Evolutionary conservation across 345 rosid species (phyloP).

Genomic region (Eucalyptus grandis): DNA sequence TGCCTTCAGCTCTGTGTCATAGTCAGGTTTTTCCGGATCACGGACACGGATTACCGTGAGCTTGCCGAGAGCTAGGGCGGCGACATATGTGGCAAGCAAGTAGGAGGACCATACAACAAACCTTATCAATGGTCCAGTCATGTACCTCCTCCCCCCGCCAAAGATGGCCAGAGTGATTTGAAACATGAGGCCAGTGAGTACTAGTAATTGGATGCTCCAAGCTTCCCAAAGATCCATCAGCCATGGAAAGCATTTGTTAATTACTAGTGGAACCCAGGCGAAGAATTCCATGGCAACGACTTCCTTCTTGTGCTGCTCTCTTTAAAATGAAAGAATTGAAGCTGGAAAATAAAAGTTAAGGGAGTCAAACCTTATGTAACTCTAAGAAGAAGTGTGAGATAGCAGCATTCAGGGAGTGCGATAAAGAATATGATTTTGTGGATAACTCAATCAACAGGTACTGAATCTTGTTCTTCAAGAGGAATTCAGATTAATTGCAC

Average conservation of each 20-base stretch:
- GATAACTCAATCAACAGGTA: background rate
- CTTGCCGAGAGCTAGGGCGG: constrained; percentile 7
- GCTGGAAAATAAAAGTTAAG: background rate
- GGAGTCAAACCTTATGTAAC: background rate
- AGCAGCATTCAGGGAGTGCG: background rate
- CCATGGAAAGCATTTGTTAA: background rate
- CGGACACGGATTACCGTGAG: background rate
- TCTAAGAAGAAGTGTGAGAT: background rate
- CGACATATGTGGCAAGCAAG: background rate
- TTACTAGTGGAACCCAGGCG: background rate
- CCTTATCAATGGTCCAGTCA: background rate
- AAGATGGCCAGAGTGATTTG: background rate
- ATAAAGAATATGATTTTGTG: background rate
- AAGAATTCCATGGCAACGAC: background rate
- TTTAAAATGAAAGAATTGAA: background rate
- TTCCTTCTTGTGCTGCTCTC: background rate
- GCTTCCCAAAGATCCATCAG: constrained; percentile 2
- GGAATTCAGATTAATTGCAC: background rate
- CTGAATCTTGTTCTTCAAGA: background rate
- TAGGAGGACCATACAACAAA: constrained; percentile 5
- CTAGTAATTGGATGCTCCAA: constrained; percentile 1
- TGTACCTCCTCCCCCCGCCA: background rate
- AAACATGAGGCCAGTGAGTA: background rate
- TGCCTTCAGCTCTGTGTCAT: background rate
- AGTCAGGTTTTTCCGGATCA: background rate